These are phyloP conservation scores for Irineochytrium annulatum DNA, from an alignment of 192 early-diverging fungal species.

Conservation along the genomic window DNA sequence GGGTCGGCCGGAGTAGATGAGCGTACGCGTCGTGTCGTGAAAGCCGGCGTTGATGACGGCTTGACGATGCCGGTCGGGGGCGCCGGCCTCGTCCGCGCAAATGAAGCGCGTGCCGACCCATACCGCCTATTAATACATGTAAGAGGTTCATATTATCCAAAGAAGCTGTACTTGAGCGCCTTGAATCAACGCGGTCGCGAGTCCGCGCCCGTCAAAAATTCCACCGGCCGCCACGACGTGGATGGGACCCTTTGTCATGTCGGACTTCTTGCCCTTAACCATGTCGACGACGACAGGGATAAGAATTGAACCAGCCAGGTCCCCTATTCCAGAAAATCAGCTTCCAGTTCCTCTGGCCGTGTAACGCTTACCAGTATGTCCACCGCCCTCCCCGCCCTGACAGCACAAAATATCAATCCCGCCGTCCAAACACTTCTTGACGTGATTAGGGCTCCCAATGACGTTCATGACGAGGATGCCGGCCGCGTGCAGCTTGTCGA, in stretches of 20 bases:
- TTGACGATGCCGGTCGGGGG: slow-evolving; percentile 37
- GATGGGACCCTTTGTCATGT: slow-evolving; percentile 34
- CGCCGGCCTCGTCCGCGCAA: slow-evolving; percentile 39
- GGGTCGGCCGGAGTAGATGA: slow-evolving; percentile 40
- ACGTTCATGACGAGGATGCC: slow-evolving; percentile 49
- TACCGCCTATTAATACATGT: slow-evolving; percentile 31
- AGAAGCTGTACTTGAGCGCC: too few species aligned
- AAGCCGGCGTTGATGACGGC: slow-evolving; percentile 36
- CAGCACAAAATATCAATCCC: slow-evolving; percentile 44
- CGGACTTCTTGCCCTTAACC: slow-evolving; percentile 28
- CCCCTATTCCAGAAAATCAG: too few species aligned
- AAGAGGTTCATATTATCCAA: too few species aligned
- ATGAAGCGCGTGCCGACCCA: slow-evolving; percentile 49
- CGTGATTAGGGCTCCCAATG: slow-evolving; percentile 46
- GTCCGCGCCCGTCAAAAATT: slow-evolving; percentile 43
- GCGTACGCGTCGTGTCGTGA: slow-evolving; percentile 41
- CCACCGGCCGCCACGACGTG: slow-evolving; percentile 44
- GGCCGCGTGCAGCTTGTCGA: slow-evolving; percentile 42
- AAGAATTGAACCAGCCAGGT: slow-evolving; percentile 31
- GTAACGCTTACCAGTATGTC: slow-evolving; percentile 46
- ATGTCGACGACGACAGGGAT: slow-evolving; percentile 43
- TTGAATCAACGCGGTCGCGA: slow-evolving; percentile 34
- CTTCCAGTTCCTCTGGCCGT: too few species aligned
- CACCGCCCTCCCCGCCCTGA: slow-evolving; percentile 46
- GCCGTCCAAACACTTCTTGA: slow-evolving; percentile 32